phyloP scores from a whole-genome alignment of 148 eudicot genomes.

The Heliamphora exappendiculata region DNA sequence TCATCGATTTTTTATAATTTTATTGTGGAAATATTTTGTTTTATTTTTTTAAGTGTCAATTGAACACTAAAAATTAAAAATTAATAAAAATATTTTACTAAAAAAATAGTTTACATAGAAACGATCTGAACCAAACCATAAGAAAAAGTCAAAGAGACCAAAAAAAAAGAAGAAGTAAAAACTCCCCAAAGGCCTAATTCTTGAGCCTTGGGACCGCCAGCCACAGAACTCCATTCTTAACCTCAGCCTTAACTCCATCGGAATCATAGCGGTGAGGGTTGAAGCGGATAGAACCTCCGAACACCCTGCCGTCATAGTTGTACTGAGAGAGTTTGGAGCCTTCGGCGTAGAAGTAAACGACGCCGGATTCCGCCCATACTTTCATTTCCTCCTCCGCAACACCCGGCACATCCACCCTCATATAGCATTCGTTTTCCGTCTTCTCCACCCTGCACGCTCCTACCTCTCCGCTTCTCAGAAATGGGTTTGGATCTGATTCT shows the following conservation, averaged over 20 bases:
- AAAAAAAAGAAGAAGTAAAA: no score
- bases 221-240: slow-evolving; percentile 19
- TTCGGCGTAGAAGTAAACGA: slow-evolving; percentile 6
- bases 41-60: no score
- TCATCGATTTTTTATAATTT: no score
- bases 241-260: slow-evolving; percentile 4
- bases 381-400: slow-evolving; percentile 2
- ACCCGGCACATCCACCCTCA: slow-evolving; percentile 23
- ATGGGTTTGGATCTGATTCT: slow-evolving; percentile 17
- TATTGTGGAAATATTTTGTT: no score
- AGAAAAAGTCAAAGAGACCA: no score
- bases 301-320: slow-evolving; percentile 13
- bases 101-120: no score
- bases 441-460: slow-evolving; percentile 15
- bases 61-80: no score
- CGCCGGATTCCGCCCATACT: slow-evolving; percentile 12
- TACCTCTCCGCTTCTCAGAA: slow-evolving; percentile 13
- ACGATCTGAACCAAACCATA: no score
- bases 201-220: slow-evolving; percentile 12
- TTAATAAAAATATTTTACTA: no score
- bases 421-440: slow-evolving; percentile 10
- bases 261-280: slow-evolving; percentile 11
- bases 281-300: slow-evolving; percentile 15
- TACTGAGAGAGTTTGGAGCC: slow-evolving; percentile 2
- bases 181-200: not conserved